A percentile compares a stretch with the other conserved stretches of the same genome.
Evolutionary conservation across 2,329 filamentous ascomycete genomes (phyloP).

Genomic region (Ilyonectria robusta): DNA sequence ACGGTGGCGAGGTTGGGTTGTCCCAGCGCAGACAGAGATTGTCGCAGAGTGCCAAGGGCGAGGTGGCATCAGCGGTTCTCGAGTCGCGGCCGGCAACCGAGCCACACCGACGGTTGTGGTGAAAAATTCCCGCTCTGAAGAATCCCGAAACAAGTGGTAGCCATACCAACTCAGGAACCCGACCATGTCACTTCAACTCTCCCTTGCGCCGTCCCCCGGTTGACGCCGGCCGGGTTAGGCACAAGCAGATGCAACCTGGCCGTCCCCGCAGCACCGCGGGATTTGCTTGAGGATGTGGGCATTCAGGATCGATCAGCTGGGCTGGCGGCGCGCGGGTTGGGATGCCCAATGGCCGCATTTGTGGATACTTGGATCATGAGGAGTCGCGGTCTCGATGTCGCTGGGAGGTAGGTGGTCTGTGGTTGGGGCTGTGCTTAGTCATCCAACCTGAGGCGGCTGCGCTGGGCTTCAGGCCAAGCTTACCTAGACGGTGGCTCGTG

Average conservation of each 20-base stretch:
- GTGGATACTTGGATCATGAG: slow-evolving; percentile 46
- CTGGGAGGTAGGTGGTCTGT: slow-evolving; percentile 44
- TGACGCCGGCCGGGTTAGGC: background rate
- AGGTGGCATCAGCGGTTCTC: slow-evolving; percentile 33
- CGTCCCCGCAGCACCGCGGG: slow-evolving; percentile 1
- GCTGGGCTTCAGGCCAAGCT: background rate
- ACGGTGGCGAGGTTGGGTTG: background rate
- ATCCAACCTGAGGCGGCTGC: slow-evolving; percentile 23
- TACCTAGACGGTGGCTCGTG: slow-evolving; percentile 7
- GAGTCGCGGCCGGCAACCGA: slow-evolving; percentile 25
- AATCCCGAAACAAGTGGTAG: slow-evolving; percentile 32
- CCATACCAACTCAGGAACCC: slow-evolving; percentile 22
- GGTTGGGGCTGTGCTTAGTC: slow-evolving; percentile 42
- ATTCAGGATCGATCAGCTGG: slow-evolving; percentile 25
- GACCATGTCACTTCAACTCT: slow-evolving; percentile 26
- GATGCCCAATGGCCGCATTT: slow-evolving; percentile 45
- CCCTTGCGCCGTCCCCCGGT: slow-evolving; percentile 13
- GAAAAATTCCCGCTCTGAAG: slow-evolving; percentile 24
- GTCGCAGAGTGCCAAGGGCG: slow-evolving; percentile 34
- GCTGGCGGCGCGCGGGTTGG: slow-evolving; percentile 22
- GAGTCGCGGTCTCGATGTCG: slow-evolving; percentile 45
- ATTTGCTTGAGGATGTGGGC: slow-evolving; percentile 31
- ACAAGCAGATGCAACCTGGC: slow-evolving; percentile 7
- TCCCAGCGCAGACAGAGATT: slow-evolving; percentile 13
- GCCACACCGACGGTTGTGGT: slow-evolving; percentile 23